Percentiles rank a stretch among this genome's conserved stretches.
Conservation (phyloP, 2,329 filamentous ascomycete species). For the Penicillium sp. region DNA sequence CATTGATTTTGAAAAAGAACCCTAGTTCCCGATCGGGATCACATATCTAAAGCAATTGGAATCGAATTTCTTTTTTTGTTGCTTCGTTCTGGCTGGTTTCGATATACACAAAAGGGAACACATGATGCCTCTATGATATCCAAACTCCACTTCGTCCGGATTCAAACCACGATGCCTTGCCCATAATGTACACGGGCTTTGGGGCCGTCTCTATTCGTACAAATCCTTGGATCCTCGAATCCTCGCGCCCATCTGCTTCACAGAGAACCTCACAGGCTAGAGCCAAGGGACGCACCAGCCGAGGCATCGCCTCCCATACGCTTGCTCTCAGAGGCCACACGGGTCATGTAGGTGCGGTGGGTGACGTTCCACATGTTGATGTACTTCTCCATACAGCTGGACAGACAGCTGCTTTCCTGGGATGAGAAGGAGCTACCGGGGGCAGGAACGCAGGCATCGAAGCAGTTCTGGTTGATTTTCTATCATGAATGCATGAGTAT, state of each 20-base stretch:
- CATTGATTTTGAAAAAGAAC: slow-evolving; percentile 11
- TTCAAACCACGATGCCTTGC: slow-evolving; percentile 13
- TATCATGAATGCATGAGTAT: slow-evolving; percentile 29
- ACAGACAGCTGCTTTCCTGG: slow-evolving; percentile 65
- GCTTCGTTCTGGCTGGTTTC: slow-evolving; percentile 9
- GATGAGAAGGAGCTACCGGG: slow-evolving; percentile 60
- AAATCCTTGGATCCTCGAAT: slow-evolving; percentile 12
- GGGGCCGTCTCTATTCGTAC: slow-evolving; percentile 22
- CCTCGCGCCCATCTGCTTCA: not conserved
- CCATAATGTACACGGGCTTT: slow-evolving; percentile 24
- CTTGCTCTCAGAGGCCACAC: slow-evolving; percentile 54
- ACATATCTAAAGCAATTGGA: slow-evolving; percentile 22
- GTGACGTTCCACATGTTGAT: slow-evolving; percentile 73
- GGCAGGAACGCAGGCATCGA: slow-evolving; percentile 67
- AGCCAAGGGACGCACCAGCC: slow-evolving; percentile 15
- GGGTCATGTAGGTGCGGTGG: slow-evolving; percentile 60
- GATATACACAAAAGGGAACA: slow-evolving; percentile 15
- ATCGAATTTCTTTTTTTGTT: slow-evolving; percentile 16
- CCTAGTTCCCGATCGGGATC: slow-evolving; percentile 11
- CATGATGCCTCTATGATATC: too few relatives aligned
- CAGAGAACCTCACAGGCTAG: slow-evolving; percentile 3
- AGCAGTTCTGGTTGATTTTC: slow-evolving; percentile 79
- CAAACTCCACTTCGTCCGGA: slow-evolving; percentile 3
- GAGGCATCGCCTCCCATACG: slow-evolving; percentile 28
- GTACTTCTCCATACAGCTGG: slow-evolving; percentile 78